These are phyloP conservation scores for Oryza officinalis DNA, from an alignment of 176 grass and related monocot species.

Conservation along the genomic window DNA sequence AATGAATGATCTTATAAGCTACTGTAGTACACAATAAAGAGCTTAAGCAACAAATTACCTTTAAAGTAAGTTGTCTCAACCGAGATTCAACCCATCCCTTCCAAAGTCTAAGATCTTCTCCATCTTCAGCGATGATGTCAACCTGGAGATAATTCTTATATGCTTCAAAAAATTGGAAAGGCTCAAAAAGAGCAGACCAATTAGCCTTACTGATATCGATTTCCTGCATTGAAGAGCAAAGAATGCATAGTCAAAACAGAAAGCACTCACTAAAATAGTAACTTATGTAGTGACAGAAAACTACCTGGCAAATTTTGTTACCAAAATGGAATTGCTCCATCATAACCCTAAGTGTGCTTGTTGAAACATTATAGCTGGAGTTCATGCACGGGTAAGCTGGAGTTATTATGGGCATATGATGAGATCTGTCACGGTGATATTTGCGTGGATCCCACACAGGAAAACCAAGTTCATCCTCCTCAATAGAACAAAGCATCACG, in stretches of 20 bases:
- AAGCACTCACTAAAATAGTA: constrained; percentile 36
- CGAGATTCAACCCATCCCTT: constrained; percentile 98
- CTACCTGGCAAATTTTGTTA: constrained; percentile 85
- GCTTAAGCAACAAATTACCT: constrained; percentile 45
- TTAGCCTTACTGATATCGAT: constrained; percentile 86
- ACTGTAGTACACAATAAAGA: not conserved
- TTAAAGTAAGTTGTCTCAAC: constrained; percentile 86
- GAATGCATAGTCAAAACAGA: constrained; percentile 23
- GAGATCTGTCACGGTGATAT: constrained; percentile 73
- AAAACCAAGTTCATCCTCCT: constrained; percentile 88
- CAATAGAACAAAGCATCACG: constrained; percentile 88
- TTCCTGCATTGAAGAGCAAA: constrained; percentile 52
- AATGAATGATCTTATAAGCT: not conserved
- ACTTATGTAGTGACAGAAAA: not conserved
- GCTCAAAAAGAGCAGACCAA: constrained; percentile 82
- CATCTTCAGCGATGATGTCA: constrained; percentile 78
- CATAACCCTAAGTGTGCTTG: constrained; percentile 93
- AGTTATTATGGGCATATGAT: constrained; percentile 98
- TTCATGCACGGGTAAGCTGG: constrained; percentile 99
- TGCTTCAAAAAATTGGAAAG: constrained; percentile 80
- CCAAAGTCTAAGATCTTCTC: constrained; percentile 88
- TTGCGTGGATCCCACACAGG: constrained; percentile 95
- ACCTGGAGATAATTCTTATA: constrained; percentile 99
- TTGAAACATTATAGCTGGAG: constrained; percentile 96
- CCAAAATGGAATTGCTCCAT: constrained; percentile 84